Evolutionary conservation across 2,329 filamentous ascomycete species (phyloP), one percentile per base, ranked within the genome.

Genomic region (Scopulariopsis brevicaulis): DNA sequence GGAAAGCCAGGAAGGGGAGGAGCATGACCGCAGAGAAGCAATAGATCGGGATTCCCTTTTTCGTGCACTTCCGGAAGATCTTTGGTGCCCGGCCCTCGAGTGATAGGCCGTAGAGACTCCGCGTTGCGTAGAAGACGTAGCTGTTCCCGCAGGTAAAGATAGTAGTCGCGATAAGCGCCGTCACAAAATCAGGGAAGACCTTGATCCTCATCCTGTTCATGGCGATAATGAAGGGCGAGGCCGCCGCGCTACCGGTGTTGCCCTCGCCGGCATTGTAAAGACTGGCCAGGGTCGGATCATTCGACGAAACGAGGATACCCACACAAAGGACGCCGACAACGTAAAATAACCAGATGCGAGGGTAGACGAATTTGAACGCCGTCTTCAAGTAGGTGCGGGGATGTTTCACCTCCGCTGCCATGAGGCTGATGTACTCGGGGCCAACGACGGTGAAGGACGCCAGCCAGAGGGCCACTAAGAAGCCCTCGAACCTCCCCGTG

Each of bases 331-430:
- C 82, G 4, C 85, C 85, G 3, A 87, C 77, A 35, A 86, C 73
- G 46, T 83, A 75, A 55, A 76, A 76, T 37, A 85, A 68, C 59
- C 85, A 76, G 58, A 87, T 78, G 51, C 87, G 82, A 67, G 84
- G 87, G 70, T 89, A 89, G 7, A 89, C 84, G 0, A 83, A 84
- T 64, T 88, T 89, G 72, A 82, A 90, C 1, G 87, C 87, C 52
- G 77, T 78, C 34, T 85, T 86, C 69, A 91, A 79, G 53, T 81
- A 80, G 14, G 70, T 72, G 3, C 84, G 78, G 0, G 85, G 85
- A 61, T 84, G 82, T 63, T 85, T 74, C 2, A 84, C 78, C 68
- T 89, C 85, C 52, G 85, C 87, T 15, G 89, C 84, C 1, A 87
- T 88, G 64, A 82, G 83, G 32, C 77, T 77, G 43, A 88, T 80